phyloP scores from a whole-genome alignment of 257 asterid species.

The Verbascum thapsus region DNA sequence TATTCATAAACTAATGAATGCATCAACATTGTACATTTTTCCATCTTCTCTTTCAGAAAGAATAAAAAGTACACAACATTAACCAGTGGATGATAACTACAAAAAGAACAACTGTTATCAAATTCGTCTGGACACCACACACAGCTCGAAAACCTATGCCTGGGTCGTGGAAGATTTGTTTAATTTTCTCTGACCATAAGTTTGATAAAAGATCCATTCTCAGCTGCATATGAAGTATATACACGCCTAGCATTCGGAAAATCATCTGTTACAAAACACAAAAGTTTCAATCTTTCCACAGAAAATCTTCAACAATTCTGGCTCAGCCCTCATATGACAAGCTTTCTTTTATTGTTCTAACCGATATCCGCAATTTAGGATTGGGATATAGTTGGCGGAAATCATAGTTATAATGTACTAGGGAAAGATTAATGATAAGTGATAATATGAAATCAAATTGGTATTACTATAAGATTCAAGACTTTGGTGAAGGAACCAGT shows the following conservation, averaged over 20 bases:
- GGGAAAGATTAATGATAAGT: no score
- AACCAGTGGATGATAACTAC: background rate
- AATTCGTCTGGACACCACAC: background rate
- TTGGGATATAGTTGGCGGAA: no score
- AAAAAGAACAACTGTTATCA: slow-evolving; percentile 5
- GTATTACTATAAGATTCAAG: background rate
- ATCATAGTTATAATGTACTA: no score
- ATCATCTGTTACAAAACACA: slow-evolving; percentile 16
- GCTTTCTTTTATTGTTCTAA: slow-evolving; percentile 1
- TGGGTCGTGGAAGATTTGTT: slow-evolving; percentile 15
- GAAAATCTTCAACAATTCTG: background rate
- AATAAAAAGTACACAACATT: background rate
- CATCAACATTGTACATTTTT: slow-evolving; percentile 2
- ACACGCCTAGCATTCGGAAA: slow-evolving; percentile 18
- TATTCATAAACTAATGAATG: background rate
- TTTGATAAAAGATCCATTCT: slow-evolving; percentile 13
- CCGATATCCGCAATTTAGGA: background rate
- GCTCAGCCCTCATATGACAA: background rate
- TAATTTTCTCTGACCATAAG: background rate
- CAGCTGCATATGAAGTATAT: slow-evolving; percentile 31
- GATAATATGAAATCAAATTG: background rate
- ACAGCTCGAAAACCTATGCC: background rate
- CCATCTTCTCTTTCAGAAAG: slow-evolving; percentile 5
- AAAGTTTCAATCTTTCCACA: slow-evolving; percentile 27
- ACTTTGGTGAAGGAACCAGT: no score